phyloP scores from a whole-genome alignment of 202 grass and related monocot species.

The Alloteropsis angusta region DNA sequence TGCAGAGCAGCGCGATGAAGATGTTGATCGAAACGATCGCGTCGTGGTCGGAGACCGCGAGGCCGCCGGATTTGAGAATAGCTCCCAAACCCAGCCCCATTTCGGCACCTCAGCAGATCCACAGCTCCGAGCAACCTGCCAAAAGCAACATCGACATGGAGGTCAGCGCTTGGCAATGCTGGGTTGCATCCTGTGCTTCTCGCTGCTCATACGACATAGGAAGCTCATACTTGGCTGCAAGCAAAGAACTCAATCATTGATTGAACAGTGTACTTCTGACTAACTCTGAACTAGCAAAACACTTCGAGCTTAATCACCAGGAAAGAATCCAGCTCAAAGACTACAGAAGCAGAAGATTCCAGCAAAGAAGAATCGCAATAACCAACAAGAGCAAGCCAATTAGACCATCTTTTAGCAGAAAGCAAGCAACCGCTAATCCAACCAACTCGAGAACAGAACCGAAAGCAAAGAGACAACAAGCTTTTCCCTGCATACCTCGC shows the following conservation, averaged over 20 bases:
- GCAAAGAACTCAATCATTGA: constrained; percentile 12
- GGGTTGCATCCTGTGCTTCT: background rate
- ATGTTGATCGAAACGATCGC: constrained; percentile 86
- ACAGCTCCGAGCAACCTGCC: background rate
- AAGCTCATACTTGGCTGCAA: background rate
- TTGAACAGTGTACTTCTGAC: background rate
- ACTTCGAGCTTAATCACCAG: too few species aligned
- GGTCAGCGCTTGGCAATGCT: background rate
- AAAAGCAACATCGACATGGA: background rate
- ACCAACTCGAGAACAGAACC: background rate
- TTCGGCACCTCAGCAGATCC: constrained; percentile 23
- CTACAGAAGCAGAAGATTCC: background rate
- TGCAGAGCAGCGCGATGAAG: constrained; percentile 73
- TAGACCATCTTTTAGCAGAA: background rate
- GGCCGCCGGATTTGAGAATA: background rate
- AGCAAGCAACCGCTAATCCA: background rate
- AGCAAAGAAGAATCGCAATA: background rate
- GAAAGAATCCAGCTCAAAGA: background rate
- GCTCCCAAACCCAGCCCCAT: constrained; percentile 43
- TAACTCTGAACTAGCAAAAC: background rate
- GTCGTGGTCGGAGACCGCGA: constrained; percentile 57
- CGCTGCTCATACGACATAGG: background rate
- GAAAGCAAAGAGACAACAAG: background rate
- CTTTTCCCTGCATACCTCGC: constrained; percentile 4
- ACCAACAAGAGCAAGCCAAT: background rate